Evolutionary conservation across 352 stramenopile species (phyloP), one percentile per base, ranked within the genome.

Genomic region (Pythium pyrilobum): DNA sequence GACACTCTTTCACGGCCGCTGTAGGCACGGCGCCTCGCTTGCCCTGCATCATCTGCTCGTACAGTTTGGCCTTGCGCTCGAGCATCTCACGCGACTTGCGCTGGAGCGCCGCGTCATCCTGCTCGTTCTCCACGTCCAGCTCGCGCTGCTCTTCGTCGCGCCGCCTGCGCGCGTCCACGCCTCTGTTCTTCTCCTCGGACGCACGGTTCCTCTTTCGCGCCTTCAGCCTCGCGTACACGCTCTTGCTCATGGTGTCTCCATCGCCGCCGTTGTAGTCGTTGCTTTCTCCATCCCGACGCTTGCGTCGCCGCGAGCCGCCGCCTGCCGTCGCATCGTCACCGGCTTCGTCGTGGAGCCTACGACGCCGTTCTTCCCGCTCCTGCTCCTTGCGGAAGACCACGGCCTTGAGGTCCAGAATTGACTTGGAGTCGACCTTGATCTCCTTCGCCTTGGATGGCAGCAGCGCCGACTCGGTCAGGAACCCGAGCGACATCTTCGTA

Each of bases 381-480:
- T 93, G 74, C 29, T 91, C 79, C 55, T 93, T 93, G 59, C 87
- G 69, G 44, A 83, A 94, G 12, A 94, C 80, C 18, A 91, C 67
- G 1, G 84, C 81, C 47, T 89, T 89, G 46, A 96, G 71, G 32
- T 89, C 85, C 18, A 96, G 67, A 37, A 94, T 65, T 28, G 81
- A 92, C 66, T 89, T 89, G 63, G 67, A 64, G 61, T 93, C 85
- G 21, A 96, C 81, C 40, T 89, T 84, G 66, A 96, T 94, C 44
- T 77, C 49, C 71, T 94, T 97, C 23, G 81, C 85, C 68, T 95
- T 96, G 57, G 84, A 94, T 58, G 86, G 88, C 68, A 97, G 67
- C 37, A 97, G 82, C 49, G 88, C 88, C 52, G 81, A 95, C 76
- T 97, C 86, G 4, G 88, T 96, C n/a, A 97, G 64, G 66, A 96